Percentiles rank a stretch among this genome's conserved stretches.
Evolutionary conservation across 306 rosid species (phyloP).

Genomic region (Begonia loranthoides): DNA sequence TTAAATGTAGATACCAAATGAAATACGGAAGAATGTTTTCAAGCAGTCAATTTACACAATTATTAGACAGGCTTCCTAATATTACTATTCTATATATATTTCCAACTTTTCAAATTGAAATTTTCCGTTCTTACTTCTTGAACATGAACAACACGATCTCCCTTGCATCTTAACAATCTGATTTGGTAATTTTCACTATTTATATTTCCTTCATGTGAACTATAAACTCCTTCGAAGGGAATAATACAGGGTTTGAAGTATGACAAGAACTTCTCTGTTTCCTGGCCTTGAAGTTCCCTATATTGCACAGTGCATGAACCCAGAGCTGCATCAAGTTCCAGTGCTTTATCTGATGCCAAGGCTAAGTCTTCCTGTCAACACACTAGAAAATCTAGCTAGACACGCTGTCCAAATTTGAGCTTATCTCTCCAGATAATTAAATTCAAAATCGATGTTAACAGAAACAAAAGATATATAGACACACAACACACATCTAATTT

Average conservation of each 20-base stretch:
- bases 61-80: too few relatives aligned
- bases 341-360: constrained; percentile 85
- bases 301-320: constrained; percentile 95
- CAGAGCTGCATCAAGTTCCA: constrained; percentile 80
- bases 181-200: constrained; percentile 50
- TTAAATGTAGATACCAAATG: too few relatives aligned
- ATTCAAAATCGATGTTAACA: neutral
- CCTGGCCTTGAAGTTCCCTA: constrained; percentile 81
- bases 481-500: too few relatives aligned
- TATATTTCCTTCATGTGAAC: constrained; percentile 37
- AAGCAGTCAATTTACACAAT: too few relatives aligned
- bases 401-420: too few relatives aligned
- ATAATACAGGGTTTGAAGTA: constrained; percentile 85
- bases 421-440: too few relatives aligned
- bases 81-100: neutral
- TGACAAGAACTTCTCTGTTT: constrained; percentile 70
- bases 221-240: constrained; percentile 67
- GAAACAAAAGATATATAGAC: neutral
- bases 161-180: constrained; percentile 70
- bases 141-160: constrained; percentile 79
- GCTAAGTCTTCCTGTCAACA: constrained; percentile 58
- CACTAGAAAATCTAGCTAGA: neutral
- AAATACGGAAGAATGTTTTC: too few relatives aligned
- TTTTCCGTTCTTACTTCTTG: constrained; percentile 51
- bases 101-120: neutral